Conservation (phyloP, 1,139 yeast species). For the Ogataea hybrid region DNA sequence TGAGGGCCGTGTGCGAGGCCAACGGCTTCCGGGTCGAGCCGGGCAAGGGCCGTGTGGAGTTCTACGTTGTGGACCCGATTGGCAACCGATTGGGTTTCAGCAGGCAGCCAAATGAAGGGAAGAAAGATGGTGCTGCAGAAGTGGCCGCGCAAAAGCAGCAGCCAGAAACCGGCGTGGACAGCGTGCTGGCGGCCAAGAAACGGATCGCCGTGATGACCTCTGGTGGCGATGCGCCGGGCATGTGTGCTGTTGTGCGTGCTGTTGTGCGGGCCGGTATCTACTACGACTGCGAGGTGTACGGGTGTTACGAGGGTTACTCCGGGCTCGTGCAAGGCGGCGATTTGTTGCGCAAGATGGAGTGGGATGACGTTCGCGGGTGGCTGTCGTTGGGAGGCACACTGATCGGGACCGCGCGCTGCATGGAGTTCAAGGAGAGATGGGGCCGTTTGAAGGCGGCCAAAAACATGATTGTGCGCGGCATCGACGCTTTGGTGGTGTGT, state of each 20-base stretch:
- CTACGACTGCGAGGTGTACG: too few relatives aligned
- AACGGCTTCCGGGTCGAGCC: slow-evolving; percentile 27
- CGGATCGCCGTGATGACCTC: slow-evolving; percentile 95
- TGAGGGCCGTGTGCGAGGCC: slow-evolving; percentile 37
- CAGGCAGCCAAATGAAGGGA: too few relatives aligned
- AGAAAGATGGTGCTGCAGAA: too few relatives aligned
- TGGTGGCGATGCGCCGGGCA: slow-evolving; percentile 99
- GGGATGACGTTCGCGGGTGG: slow-evolving; percentile 96
- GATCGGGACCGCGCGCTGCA: slow-evolving; percentile 95
- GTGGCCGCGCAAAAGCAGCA: too few relatives aligned
- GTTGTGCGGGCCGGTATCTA: too few relatives aligned
- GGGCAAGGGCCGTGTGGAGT: slow-evolving; percentile 23
- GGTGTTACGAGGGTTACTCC: too few relatives aligned
- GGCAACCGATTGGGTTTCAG: too few relatives aligned
- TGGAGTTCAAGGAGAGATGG: slow-evolving; percentile 75
- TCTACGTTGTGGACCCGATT: too few relatives aligned
- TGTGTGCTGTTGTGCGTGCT: too few relatives aligned
- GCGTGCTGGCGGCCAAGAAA: slow-evolving; percentile 16
- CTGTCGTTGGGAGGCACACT: slow-evolving; percentile 90
- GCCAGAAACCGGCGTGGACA: neutral
- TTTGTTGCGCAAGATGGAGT: slow-evolving; percentile 72
- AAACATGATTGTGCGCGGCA: slow-evolving; percentile 83
- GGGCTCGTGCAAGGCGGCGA: too few relatives aligned
- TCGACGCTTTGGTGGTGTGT: slow-evolving; percentile 94
- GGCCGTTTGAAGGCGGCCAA: slow-evolving; percentile 84